These are phyloP conservation scores for Sclerotinia minor DNA, from an alignment of 2,329 filamentous ascomycete species.

Conservation along the genomic window DNA sequence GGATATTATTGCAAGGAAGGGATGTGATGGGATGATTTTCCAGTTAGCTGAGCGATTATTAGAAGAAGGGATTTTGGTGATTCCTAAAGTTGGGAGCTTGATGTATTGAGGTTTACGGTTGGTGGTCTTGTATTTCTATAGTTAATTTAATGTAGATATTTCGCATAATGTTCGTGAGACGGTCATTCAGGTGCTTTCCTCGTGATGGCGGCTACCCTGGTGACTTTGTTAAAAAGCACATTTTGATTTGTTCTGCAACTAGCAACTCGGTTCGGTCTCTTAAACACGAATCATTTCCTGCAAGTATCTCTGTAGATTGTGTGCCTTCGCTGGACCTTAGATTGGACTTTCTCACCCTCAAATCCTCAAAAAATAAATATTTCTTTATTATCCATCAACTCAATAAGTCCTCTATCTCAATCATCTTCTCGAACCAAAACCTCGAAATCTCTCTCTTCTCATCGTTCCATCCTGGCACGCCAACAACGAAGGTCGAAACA, in stretches of 20 bases:
- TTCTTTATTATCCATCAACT: no score
- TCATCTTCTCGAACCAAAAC: no score
- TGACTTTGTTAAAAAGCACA: neutral
- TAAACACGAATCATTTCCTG: neutral
- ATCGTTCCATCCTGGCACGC: no score
- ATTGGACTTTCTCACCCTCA: neutral
- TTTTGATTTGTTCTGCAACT: no score
- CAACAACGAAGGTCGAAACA: no score
- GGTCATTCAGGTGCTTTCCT: neutral
- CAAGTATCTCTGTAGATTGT: neutral
- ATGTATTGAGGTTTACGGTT: constrained; percentile 25
- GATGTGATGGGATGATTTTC: constrained; percentile 61
- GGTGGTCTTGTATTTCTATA: neutral
- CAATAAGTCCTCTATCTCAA: no score
- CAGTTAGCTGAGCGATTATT: constrained; percentile 54
- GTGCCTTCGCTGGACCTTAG: neutral
- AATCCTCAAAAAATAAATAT: neutral
- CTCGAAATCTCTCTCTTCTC: no score
- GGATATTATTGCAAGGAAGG: constrained; percentile 57
- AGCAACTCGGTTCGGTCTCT: no score
- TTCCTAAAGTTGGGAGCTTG: constrained; percentile 47
- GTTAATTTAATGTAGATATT: neutral
- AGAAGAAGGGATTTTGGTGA: constrained; percentile 49
- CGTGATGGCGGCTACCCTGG: neutral
- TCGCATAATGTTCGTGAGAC: neutral